Percentiles rank a stretch among this genome's conserved stretches.
These are phyloP conservation scores for Xylariomycetidae sp. DNA, from an alignment of 2,329 filamentous ascomycete genomes.

Conservation along the genomic window DNA sequence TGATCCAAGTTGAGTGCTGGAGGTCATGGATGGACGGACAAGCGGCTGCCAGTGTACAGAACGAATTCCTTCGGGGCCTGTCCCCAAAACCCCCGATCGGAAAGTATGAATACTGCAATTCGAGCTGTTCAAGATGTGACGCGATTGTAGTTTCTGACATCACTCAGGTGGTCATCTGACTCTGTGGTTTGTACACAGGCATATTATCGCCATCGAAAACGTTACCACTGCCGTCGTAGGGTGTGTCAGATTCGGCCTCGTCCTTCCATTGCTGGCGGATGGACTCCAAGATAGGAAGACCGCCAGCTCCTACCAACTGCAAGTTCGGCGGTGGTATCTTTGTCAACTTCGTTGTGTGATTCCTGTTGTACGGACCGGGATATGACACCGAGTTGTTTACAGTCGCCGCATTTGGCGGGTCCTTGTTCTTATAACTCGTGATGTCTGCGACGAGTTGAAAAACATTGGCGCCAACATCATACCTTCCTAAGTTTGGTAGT, in stretches of 20 bases:
- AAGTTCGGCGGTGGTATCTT: constrained; percentile 38
- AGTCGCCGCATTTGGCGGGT: constrained; percentile 29
- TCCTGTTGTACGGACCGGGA: constrained; percentile 33
- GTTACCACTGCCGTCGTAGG: constrained; percentile 41
- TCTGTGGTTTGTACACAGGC: constrained; percentile 35
- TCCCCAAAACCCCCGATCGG: too few species aligned
- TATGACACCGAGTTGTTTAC: constrained; percentile 40
- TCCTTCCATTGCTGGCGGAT: constrained; percentile 29
- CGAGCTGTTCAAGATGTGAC: too few species aligned
- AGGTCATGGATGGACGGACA: too few species aligned
- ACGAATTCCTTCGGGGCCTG: too few species aligned
- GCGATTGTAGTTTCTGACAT: too few species aligned
- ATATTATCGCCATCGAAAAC: constrained; percentile 37
- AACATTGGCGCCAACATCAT: constrained; percentile 42
- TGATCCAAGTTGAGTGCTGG: too few species aligned
- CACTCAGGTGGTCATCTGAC: constrained; percentile 9
- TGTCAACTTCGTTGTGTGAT: constrained; percentile 25
- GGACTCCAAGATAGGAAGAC: constrained; percentile 30
- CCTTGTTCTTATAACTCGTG: constrained; percentile 48
- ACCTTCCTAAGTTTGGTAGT: constrained; percentile 40
- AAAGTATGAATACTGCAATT: too few species aligned
- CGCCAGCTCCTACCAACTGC: constrained; percentile 38
- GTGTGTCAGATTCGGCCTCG: constrained; percentile 26
- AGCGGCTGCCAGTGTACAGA: too few species aligned
- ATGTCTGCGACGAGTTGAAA: constrained; percentile 54